Base-by-base conservation (phyloP, 2,329 filamentous ascomycete genomes). In the Tolypocladium amazonense region DNA sequence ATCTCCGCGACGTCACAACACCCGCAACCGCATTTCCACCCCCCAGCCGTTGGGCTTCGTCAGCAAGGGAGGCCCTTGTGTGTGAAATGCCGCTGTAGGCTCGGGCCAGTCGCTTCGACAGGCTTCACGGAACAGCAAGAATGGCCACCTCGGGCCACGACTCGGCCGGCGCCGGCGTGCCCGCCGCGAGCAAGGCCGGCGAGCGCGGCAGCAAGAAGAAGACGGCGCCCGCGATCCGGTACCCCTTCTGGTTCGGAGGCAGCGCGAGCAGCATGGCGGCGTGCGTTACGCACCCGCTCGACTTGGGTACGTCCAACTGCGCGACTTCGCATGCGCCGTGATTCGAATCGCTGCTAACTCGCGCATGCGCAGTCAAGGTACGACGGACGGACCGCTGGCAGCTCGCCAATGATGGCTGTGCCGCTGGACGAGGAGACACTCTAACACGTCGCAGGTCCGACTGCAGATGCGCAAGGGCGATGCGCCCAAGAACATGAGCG, bases 201-300 rank as follows among this genome's bases (percentile, higher is more conserved):
- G 52, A 54, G 38, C 25, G 58, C 45, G 71, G 75, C 45, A 71
- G 75, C 66, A 75, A 77, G 68, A 75, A 77, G 68, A 76, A 76
- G 63, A 69, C 71, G 47, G 58, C 53, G 63, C 71, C 66, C 38
- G 65, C 76, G 2, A 71, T 82, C 50, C 76, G 77, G 62, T 93
- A 93, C 76, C 89, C 89, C 12, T 93, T 93, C 75, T 97, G 93
- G 94, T 97, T 99, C 73, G 94, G 94, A 64, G 94, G 94, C 59
- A 96, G 90, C 72, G 92, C 93, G 57, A 94, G 90, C 70, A 95
- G 90, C 72, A 88, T 94, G 79, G 93, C 93, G 43, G 92, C 93
- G 53, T 88, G 86, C 66, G 89, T 96, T 56, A 97, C 93, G 37
- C 93, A 97, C 80, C 93, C 93, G 56, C 79, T 97, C 70, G 92